Base-by-base conservation (phyloP, 2,329 filamentous ascomycete species). In the Aspergillus pseudotamarii region DNA sequence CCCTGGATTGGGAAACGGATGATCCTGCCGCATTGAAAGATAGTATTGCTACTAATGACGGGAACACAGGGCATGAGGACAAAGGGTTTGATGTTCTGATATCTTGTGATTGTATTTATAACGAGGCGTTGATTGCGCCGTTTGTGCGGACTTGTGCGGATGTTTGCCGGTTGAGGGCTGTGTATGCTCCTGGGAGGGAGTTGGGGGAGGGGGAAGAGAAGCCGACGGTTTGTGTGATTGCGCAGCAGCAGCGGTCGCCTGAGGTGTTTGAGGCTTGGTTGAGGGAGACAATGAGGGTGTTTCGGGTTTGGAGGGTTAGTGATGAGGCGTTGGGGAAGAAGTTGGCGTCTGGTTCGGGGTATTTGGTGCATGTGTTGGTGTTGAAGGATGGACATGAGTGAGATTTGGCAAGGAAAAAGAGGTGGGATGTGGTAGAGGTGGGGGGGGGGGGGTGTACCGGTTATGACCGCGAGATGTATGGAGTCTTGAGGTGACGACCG, bases 101-200 rank as follows among this genome's bases (percentile, higher is more conserved):
- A 41, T 93, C 93, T 4, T 96, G 93, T 73, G 95, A 99, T 77
- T 97, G 94, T 77, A 90, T 99, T 69, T 99, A 96, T 82, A 99
- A 98, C 78, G 92, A 97, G 68, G 87, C 91, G 2, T 85, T 98
- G 3, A 87, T 98, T 28, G 81, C 86, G 50, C 93, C 94, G 0
- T 86, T 98, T 56, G 91, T 95, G n/a, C 86, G 89, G 70, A 91
- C 92, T 0, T 96, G 92, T 75, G 87, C 83, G 6, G 91, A 96
- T 66, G 84, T 89, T 28, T 96, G 93, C 76, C 80, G 80, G 11
- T 77, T 94, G 19, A 82, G 89, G 38, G 73, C 75, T 16, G 61
- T 63, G 0, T 74, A 71, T 41, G 2, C 3, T 3, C 4, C 34
- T 3, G 43, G 16, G 3, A 6, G 21, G n/a, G 34, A 38, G 26